phyloP scores from a whole-genome alignment of 768 basidiomycete genomes.

The Calvatia gigantea region DNA sequence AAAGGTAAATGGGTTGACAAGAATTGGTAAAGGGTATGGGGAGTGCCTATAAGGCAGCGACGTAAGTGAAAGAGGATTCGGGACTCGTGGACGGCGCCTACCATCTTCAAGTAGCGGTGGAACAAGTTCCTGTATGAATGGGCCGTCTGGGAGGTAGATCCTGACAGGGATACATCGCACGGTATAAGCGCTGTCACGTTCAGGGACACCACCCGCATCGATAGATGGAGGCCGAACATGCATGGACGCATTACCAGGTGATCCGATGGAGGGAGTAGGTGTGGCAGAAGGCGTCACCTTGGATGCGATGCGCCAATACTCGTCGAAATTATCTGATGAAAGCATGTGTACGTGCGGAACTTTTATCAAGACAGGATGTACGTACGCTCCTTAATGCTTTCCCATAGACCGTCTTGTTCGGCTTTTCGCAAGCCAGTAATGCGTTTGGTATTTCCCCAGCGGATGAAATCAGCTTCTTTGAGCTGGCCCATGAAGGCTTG shows the following conservation, averaged over 20 bases:
- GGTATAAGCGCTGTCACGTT: constrained; percentile 82
- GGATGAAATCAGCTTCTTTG: constrained; percentile 95
- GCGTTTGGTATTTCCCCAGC: constrained; percentile 94
- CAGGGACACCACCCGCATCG: constrained; percentile 49
- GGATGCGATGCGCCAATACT: constrained; percentile 92
- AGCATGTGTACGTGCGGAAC: not conserved
- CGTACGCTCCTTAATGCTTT: constrained; percentile 92
- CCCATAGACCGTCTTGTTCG: constrained; percentile 97
- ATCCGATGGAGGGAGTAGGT: constrained; percentile 53
- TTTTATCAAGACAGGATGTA: not conserved
- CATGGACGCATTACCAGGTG: constrained; percentile 56
- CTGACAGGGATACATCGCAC: constrained; percentile 87
- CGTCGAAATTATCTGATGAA: constrained; percentile 85
- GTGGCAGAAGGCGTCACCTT: constrained; percentile 88
- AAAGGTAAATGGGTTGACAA: constrained; percentile 75
- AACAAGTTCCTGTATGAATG: constrained; percentile 86
- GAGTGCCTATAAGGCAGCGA: constrained; percentile 45
- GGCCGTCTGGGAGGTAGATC: constrained; percentile 87
- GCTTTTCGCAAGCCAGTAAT: constrained; percentile 87
- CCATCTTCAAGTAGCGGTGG: constrained; percentile 78
- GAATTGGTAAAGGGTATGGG: constrained; percentile 66
- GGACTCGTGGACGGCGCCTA: constrained; percentile 30
- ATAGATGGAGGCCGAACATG: constrained; percentile 64
- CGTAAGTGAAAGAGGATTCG: not conserved
- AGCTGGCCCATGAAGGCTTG: constrained; percentile 93